A percentile compares a stretch with the other conserved stretches of the same genome.
These are phyloP conservation scores for Penicillium sp. DNA, from an alignment of 2,329 filamentous ascomycete genomes.

Conservation along the genomic window DNA sequence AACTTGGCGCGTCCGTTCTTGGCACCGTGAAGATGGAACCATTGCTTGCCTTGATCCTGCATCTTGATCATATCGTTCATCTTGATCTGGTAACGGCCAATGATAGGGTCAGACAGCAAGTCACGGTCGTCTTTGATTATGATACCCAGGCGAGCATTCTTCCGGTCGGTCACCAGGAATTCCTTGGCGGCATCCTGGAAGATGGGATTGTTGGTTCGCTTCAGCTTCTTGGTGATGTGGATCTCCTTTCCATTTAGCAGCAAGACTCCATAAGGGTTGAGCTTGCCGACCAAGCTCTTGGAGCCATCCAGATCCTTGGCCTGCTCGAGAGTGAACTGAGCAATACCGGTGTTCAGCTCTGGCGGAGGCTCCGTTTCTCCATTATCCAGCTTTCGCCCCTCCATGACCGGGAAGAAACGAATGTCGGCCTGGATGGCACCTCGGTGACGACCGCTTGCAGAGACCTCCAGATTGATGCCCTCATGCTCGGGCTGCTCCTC, in stretches of 20 bases:
- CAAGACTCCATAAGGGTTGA: constrained; percentile 85
- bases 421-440: constrained; percentile 76
- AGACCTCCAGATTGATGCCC: constrained; percentile 77
- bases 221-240: constrained; percentile 83
- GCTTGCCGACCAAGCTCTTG: constrained; percentile 83
- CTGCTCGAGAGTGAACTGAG: constrained; percentile 87
- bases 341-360: constrained; percentile 87
- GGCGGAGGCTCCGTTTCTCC: constrained; percentile 75
- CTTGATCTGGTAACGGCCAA: constrained; percentile 93
- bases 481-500: constrained; percentile 73
- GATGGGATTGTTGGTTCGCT: constrained; percentile 95
- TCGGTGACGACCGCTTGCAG: constrained; percentile 74
- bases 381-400: constrained; percentile 59
- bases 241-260: constrained; percentile 89
- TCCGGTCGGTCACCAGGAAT: constrained; percentile 88
- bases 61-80: constrained; percentile 87
- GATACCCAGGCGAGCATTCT: constrained; percentile 80
- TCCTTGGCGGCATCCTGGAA: constrained; percentile 93
- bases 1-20: constrained; percentile 84
- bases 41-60: constrained; percentile 89
- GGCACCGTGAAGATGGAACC: constrained; percentile 80
- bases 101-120: constrained; percentile 69
- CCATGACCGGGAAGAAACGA: constrained; percentile 90
- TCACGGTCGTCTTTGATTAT: constrained; percentile 95
- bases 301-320: constrained; percentile 90